Percentiles rank a stretch among this genome's conserved stretches.
These are phyloP conservation scores for Talaromyces sp. DNA, from an alignment of 2,329 filamentous ascomycete species.

Conservation along the genomic window DNA sequence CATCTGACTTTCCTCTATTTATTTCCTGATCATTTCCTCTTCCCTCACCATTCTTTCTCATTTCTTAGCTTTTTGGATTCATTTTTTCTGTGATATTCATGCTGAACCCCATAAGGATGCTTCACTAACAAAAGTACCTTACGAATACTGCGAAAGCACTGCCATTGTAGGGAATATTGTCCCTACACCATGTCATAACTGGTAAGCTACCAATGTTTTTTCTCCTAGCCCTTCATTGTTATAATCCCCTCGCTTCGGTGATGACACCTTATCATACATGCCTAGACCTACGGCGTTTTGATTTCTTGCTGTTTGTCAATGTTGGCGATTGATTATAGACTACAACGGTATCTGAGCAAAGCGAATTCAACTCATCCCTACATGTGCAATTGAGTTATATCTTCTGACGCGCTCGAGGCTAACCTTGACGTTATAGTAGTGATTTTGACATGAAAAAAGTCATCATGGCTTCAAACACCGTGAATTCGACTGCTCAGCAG, in stretches of 20 bases:
- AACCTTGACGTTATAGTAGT: background rate
- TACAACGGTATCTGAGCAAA: conserved; percentile 95
- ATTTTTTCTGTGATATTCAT: background rate
- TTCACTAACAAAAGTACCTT: background rate
- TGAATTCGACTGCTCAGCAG: conserved; percentile 16
- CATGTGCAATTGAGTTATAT: background rate
- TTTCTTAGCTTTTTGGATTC: background rate
- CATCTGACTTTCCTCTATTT: conserved; percentile 14
- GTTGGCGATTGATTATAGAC: conserved; percentile 64
- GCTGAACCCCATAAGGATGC: background rate
- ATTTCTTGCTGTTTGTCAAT: conserved; percentile 50
- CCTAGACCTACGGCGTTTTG: conserved; percentile 46
- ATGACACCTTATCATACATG: conserved; percentile 40
- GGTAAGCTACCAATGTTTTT: conserved; percentile 21
- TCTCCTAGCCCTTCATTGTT: conserved; percentile 14
- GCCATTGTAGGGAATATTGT: conserved; percentile 1
- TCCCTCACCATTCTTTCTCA: background rate
- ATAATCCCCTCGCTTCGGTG: conserved; percentile 30
- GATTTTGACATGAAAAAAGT: background rate
- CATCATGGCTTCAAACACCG: conserved; percentile 18
- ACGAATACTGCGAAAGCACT: background rate
- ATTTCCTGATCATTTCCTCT: background rate
- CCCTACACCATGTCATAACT: background rate
- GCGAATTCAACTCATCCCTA: background rate
- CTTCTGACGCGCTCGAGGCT: background rate